Evolutionary conservation across 495 filamentous ascomycete genomes (phyloP).

Genomic region (Saxophila tyrrhenica): DNA sequence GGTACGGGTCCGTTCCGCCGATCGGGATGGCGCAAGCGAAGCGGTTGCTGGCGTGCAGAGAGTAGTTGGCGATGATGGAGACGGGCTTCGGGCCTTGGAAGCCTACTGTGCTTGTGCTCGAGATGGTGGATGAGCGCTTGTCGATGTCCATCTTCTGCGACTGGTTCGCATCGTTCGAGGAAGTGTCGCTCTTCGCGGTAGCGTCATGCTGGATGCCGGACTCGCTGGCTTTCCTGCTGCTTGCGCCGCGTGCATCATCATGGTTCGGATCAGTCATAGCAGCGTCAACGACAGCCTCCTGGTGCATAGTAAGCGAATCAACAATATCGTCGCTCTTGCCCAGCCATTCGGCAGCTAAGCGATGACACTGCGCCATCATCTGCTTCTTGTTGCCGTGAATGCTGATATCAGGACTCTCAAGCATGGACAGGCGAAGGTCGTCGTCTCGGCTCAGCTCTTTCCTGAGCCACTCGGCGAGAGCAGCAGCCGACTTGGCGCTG

Average conservation of each 20-base stretch:
- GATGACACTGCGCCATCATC: conserved; percentile 38
- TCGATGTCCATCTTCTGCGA: conserved; percentile 11
- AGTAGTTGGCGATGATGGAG: conserved; percentile 64
- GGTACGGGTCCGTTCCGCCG: conserved; percentile 51
- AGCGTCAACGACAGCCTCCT: not conserved
- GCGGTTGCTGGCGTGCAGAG: conserved; percentile 62
- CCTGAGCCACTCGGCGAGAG: conserved; percentile 50
- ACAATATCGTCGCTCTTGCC: not conserved
- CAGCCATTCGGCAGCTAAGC: conserved; percentile 61
- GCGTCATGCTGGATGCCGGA: not conserved
- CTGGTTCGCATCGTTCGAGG: not conserved
- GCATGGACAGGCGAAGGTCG: conserved; percentile 45
- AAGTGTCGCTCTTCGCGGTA: not conserved
- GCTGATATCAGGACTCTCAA: conserved; percentile 39
- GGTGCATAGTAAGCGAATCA: not conserved
- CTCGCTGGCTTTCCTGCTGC: not conserved
- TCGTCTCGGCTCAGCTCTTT: conserved; percentile 44
- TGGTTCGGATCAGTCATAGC: not conserved
- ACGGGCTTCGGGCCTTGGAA: conserved; percentile 37
- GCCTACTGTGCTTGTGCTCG: conserved; percentile 1
- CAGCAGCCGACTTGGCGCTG: conserved; percentile 40
- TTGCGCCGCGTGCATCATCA: not conserved
- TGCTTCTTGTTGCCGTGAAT: conserved; percentile 12
- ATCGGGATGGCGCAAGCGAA: conserved; percentile 65
- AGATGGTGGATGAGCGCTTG: not conserved